phyloP scores from a whole-genome alignment of 2,329 filamentous ascomycete genomes.

The Madurella mycetomatis region DNA sequence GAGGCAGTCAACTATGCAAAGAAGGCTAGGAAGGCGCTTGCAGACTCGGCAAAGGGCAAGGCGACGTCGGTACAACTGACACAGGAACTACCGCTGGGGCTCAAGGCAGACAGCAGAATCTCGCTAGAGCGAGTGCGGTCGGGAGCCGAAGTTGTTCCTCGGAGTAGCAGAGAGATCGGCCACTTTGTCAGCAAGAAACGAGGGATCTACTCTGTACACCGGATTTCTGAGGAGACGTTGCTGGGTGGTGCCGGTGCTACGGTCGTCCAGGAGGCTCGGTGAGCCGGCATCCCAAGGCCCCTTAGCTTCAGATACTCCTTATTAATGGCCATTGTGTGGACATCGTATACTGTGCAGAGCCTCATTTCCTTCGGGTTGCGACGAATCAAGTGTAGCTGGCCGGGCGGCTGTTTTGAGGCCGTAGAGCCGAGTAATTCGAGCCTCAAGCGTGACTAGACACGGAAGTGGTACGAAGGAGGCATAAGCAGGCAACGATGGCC shows the following conservation, averaged over 20 bases:
- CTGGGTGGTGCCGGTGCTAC: constrained; percentile 7
- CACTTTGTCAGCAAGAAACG: constrained; percentile 75
- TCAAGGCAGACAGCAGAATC: constrained; percentile 55
- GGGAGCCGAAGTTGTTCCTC: constrained; percentile 65
- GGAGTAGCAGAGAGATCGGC: constrained; percentile 69
- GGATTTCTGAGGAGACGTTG: constrained; percentile 56
- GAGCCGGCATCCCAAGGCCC: not conserved
- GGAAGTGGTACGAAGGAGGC: not conserved
- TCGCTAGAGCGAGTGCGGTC: constrained; percentile 56
- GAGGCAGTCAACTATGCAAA: constrained; percentile 62
- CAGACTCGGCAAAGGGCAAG: constrained; percentile 23
- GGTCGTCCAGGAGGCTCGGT: constrained; percentile 22
- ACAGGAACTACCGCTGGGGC: constrained; percentile 63
- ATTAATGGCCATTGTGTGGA: not conserved
- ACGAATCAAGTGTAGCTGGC: no score
- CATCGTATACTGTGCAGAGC: no score
- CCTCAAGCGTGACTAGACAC: not conserved
- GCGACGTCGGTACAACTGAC: constrained; percentile 19
- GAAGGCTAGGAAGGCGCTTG: constrained; percentile 27
- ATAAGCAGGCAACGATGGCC: not conserved
- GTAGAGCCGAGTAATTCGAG: not conserved
- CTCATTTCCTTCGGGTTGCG: no score
- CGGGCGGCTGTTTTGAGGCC: not conserved
- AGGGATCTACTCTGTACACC: constrained; percentile 78
- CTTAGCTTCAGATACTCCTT: not conserved